Evolutionary conservation across 1,284 basidiomycete genomes (phyloP), one percentile per base, ranked within the genome.

Genomic region (Trichosporon faecale): DNA sequence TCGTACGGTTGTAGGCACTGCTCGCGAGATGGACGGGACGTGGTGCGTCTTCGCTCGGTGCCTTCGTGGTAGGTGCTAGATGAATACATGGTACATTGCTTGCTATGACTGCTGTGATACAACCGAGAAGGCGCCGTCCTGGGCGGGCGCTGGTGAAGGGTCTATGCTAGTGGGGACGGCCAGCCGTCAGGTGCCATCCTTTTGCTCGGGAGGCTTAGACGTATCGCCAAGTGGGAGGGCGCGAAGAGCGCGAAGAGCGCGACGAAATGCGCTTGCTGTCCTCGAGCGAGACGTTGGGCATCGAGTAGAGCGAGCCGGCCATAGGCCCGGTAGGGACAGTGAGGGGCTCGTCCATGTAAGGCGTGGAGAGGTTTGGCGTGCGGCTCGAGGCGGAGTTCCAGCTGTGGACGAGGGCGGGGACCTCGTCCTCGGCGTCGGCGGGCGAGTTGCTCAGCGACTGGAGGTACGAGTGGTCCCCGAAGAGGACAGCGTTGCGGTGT

Each of bases 391-490:
- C 14, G 1, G 57, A 61, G 57, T 29, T 33, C 57, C 57, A 61
- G 27, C 27, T 31, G 57, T 23, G 5, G 29, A 29, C 33, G 57
- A 64, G 23, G 18, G 55, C 8, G 18, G 40, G 66, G 55, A 37
- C 44, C 21, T 66, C 31, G 31, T 66, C 65, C 25, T 66, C 65
- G 65, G 65, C 63, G 21, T 61, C 65, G 44, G 18, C 8, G 44
- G 23, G 37, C 40, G 46, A 27, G 35, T 55, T 25, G 3, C 67
- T 64, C 63, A 68, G 23, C 2, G 57, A 25, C 18, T 63, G 64
- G 35, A 68, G 67, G 57, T 31, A 55, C 5, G 64, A 44, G 67
- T 71, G 70, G 67, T 68, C 60, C 9, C 67, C 65, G 27, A 55
- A 52, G 16, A 67, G 63, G 11, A 27, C 46, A 6, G 37, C 16